Evolutionary conservation across 2,329 filamentous ascomycete genomes (phyloP), one percentile per base, ranked within the genome.

Genomic region (Aspergillus persii): DNA sequence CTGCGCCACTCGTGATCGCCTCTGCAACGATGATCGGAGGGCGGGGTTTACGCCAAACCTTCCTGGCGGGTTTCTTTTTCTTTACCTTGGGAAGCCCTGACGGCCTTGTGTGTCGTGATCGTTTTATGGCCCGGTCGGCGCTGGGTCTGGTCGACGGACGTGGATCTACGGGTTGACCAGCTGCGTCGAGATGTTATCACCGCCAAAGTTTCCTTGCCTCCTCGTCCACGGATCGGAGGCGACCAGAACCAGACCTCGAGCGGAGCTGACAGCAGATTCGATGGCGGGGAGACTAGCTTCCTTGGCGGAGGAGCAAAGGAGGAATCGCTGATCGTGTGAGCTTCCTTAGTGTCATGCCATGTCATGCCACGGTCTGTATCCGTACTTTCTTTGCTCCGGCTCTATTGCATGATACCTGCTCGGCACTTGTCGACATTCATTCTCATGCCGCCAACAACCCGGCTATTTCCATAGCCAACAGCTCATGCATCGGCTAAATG

Each of bases 291-390:
- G 26, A 11, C 26, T 47, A 47, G 18, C 9, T 27, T 47, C 44
- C 44, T 47, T 47, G 44, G 44, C 44, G 44, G 18, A 47, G 44
- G 18, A n/a, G 41, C 9, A 36, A 36, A 36, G 33, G 33, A 15
- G 11, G 33, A 36, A 12, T 36, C 41, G 41, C 3, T 46, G 41
- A 47, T 47, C 44, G 44, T 47, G 44, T 47, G 44, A 47, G 26
- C 44, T 15, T 46, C 49, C 48, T 53, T 39, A 26, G 41, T 57
- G 56, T 53, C 50, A 51, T 57, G 56, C 46, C 56, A 53, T 50
- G 50, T 57, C 56, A 57, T 53, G 55, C 55, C 55, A 57, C 50
- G 56, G 50, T 1, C 18, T 23, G 18, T 23, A 23, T 23, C 18
- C 18, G 18, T 23, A 27, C 18, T 29, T 48, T 5, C 15, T 41